Evolutionary conservation across 768 basidiomycete species (phyloP), one percentile per base, ranked within the genome.

Genomic region (Boletus reticulatus): DNA sequence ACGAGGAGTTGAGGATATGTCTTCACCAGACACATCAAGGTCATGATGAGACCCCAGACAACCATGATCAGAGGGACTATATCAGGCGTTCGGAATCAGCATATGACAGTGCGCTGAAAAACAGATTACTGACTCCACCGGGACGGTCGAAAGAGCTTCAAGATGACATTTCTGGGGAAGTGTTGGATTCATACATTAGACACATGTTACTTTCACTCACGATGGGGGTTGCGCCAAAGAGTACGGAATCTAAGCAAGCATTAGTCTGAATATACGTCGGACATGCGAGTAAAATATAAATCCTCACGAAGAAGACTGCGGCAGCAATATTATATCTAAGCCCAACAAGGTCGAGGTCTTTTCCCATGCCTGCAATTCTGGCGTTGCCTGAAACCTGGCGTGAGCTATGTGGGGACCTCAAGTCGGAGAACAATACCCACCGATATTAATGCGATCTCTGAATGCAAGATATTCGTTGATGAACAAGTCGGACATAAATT

Each of bases 371-470:
- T 7, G 78, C 79, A 34, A 82, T 69, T 64, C 65, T 65, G 2
- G 77, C 76, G 39, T 78, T 77, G 48, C 68, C 77, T 77, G 20
- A 43, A n/a, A 38, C 17, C 14, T 50, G 14, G 48, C 16, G 10
- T 68, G n/a, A 62, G 56, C 13, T 13, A 8, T 9, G 43, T 29
- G 50, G 19, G 43, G 7, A 14, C 2, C 36, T 31, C 17, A 27
- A 46, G 39, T 29, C 0, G 9, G 31, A 27, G 9, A 41, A 38
- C 24, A 11, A 8, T 10, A 63, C 70, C 68, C 61, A 50, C 79
- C 79, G 41, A 80, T 69, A 58, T 79, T 81, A 44, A 72, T 62
- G 9, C 80, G 75, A 55, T 80, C 80, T 39, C 76, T 77, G 44
- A 14, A 47, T n/a, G 43, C 9, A 24, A 41, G 32, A 46, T 16